Percentiles rank a stretch among this genome's conserved stretches.
These are phyloP conservation scores for Nissolia schottii DNA, from an alignment of 306 rosid species.

Conservation along the genomic window DNA sequence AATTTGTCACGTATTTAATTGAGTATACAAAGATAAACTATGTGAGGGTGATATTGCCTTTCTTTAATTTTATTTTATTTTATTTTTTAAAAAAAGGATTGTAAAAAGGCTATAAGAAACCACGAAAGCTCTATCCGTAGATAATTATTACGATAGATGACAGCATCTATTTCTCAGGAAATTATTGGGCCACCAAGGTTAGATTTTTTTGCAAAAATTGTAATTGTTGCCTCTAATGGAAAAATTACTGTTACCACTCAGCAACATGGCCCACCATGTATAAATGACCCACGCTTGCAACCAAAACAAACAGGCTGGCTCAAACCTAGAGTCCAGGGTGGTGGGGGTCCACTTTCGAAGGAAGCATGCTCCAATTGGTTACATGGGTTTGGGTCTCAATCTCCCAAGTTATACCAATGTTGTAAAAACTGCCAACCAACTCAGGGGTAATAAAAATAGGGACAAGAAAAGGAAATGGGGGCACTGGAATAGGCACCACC, in stretches of 20 bases:
- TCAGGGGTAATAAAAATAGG: slow-evolving; percentile 15
- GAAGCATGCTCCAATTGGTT: slow-evolving; percentile 32
- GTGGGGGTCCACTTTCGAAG: slow-evolving; percentile 27
- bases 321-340: not conserved
- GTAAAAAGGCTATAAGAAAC: too few species aligned
- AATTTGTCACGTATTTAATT: too few species aligned
- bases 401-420: slow-evolving; percentile 16
- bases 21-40: too few species aligned
- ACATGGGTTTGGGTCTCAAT: slow-evolving; percentile 21
- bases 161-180: slow-evolving; percentile 2
- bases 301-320: slow-evolving; percentile 31
- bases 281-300: slow-evolving; percentile 25
- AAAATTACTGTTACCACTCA: slow-evolving; percentile 24
- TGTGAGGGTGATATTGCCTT: too few species aligned
- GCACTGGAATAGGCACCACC: slow-evolving; percentile 14
- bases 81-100: too few species aligned
- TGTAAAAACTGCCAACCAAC: slow-evolving; percentile 30
- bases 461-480: slow-evolving; percentile 18
- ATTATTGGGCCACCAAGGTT: slow-evolving; percentile 5
- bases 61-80: too few species aligned
- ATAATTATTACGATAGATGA: slow-evolving; percentile 2
- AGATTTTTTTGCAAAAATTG: slow-evolving; percentile 34
- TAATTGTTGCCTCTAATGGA: slow-evolving; percentile 40
- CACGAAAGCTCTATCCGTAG: too few species aligned
- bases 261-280: slow-evolving; percentile 32